Conservation (phyloP, 306 rosid species). For the Medicago lupulina region DNA sequence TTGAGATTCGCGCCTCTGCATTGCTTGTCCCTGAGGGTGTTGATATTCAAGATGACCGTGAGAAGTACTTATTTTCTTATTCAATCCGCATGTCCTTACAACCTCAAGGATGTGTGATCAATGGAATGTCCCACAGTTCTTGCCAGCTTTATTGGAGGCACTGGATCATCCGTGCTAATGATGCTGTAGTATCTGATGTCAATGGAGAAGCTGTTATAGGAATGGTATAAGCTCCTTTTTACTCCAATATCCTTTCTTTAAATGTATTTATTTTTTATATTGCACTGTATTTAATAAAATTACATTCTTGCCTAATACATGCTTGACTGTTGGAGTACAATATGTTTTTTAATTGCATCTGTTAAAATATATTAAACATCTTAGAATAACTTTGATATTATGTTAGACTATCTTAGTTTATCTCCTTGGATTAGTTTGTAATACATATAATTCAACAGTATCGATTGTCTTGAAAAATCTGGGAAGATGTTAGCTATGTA, state of each 20-base stretch:
- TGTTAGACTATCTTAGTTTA: slow-evolving; percentile 2
- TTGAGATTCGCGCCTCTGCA: slow-evolving; percentile 84
- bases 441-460: not conserved
- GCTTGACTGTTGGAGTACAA: too few relatives aligned
- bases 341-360: too few relatives aligned
- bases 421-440: not conserved
- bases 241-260: not conserved
- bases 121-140: slow-evolving; percentile 65
- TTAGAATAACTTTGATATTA: not conserved
- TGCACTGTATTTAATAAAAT: too few relatives aligned
- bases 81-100: slow-evolving; percentile 84
- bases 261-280: not conserved
- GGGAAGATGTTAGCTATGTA: slow-evolving; percentile 27
- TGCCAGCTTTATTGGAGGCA: slow-evolving; percentile 80
- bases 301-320: too few relatives aligned
- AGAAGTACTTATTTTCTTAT: slow-evolving; percentile 66
- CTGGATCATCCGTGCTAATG: slow-evolving; percentile 75
- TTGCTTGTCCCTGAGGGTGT: slow-evolving; percentile 70
- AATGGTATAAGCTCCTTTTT: slow-evolving; percentile 52
- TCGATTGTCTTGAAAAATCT: slow-evolving; percentile 34
- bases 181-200: slow-evolving; percentile 50
- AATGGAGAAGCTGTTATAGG: slow-evolving; percentile 87
- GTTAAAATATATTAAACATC: not conserved
- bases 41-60: slow-evolving; percentile 43
- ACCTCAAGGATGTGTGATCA: slow-evolving; percentile 67